phyloP scores from a whole-genome alignment of 805 yeast genomes.

The Kockiozyma suomiensis region DNA sequence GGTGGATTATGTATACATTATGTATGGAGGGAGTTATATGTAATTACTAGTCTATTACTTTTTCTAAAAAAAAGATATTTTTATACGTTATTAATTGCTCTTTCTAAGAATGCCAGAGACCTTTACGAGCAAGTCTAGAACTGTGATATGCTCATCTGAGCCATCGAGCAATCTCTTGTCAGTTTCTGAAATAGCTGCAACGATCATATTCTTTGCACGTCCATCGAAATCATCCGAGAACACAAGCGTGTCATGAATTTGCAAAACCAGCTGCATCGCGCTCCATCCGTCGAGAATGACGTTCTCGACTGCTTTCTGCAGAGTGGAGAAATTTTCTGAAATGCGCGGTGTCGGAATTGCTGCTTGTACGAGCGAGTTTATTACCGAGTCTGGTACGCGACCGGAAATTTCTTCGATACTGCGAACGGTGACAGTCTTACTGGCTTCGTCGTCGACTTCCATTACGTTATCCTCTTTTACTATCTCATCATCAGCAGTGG shows the following conservation, averaged over 20 bases:
- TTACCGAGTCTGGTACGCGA: slow-evolving; percentile 56
- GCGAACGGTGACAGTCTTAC: slow-evolving; percentile 46
- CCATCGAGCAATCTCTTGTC: slow-evolving; percentile 81
- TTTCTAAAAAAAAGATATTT: no score
- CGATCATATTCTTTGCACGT: slow-evolving; percentile 62
- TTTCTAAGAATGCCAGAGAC: slow-evolving; percentile 7
- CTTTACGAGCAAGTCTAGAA: slow-evolving; percentile 53
- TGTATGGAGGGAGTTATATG: no score
- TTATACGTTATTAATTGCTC: not conserved
- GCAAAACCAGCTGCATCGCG: slow-evolving; percentile 69
- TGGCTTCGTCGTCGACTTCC: slow-evolving; percentile 2
- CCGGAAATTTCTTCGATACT: slow-evolving; percentile 76
- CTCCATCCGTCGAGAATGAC: slow-evolving; percentile 73
- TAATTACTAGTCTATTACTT: not conserved
- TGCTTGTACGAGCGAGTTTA: slow-evolving; percentile 49
- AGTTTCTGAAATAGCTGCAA: slow-evolving; percentile 67
- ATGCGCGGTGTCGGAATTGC: slow-evolving; percentile 27
- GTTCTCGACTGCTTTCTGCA: slow-evolving; percentile 50
- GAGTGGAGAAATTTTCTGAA: slow-evolving; percentile 33
- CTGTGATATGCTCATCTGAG: slow-evolving; percentile 82
- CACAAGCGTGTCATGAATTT: slow-evolving; percentile 68
- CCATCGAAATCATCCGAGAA: slow-evolving; percentile 55
- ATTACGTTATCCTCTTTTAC: not conserved
- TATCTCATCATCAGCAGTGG: slow-evolving; percentile 34
- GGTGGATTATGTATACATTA: not conserved